These are phyloP conservation scores for Populus euphratica DNA, from an alignment of 345 rosid genomes.

Conservation along the genomic window DNA sequence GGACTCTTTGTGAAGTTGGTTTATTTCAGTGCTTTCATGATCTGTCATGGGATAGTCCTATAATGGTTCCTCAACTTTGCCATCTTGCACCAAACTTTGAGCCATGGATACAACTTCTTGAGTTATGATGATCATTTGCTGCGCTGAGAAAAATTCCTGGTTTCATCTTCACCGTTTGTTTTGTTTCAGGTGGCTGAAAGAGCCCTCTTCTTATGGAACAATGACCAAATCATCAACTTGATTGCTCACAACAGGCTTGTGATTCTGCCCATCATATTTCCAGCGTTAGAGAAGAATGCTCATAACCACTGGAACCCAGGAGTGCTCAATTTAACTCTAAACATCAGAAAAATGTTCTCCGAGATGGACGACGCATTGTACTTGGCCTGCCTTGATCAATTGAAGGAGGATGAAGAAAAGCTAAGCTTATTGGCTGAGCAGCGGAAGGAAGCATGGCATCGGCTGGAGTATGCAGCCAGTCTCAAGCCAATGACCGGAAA, in stretches of 20 bases:
- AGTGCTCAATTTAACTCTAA: conserved; percentile 63
- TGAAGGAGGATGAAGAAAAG: conserved; percentile 56
- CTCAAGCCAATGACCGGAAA: conserved; percentile 60
- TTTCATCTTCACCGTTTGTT: not conserved
- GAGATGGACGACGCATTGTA: conserved; percentile 76
- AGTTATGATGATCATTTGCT: not conserved
- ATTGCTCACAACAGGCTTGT: conserved; percentile 62
- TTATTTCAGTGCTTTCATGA: not conserved
- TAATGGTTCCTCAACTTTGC: not conserved
- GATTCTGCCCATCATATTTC: conserved; percentile 62
- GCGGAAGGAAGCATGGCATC: conserved; percentile 64
- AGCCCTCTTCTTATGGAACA: conserved; percentile 86
- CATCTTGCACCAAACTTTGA: not conserved
- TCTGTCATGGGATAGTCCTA: not conserved
- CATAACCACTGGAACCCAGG: conserved; percentile 80
- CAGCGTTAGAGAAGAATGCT: conserved; percentile 69
- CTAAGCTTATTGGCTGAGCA: conserved; percentile 40
- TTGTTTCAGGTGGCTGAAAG: conserved; percentile 83
- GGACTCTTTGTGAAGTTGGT: not conserved
- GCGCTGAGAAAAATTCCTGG: not conserved
- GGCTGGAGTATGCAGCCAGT: conserved; percentile 61
- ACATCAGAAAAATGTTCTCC: conserved; percentile 63
- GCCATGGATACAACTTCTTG: not conserved
- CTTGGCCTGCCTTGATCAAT: conserved; percentile 56
- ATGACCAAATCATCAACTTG: conserved; percentile 76